A percentile compares a stretch with the other conserved stretches of the same genome.
phyloP scores from a whole-genome alignment of 2,329 filamentous ascomycete species.

The Aspergillus awamori region DNA sequence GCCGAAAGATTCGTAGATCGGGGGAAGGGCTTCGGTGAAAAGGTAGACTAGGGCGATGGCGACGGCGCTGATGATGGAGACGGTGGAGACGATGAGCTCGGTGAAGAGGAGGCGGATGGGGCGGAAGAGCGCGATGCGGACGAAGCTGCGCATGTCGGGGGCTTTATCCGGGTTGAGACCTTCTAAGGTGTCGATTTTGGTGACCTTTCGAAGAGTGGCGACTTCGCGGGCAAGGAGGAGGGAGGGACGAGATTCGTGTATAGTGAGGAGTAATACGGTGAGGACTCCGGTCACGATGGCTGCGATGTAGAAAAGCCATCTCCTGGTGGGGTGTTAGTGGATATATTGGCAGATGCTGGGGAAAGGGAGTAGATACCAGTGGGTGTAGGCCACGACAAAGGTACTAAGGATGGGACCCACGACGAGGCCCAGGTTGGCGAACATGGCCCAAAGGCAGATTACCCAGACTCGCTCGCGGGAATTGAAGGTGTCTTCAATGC shows the following conservation, averaged over 20 bases:
- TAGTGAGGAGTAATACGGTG: conserved; percentile 38
- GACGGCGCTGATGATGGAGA: conserved; percentile 48
- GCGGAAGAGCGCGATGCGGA: conserved; percentile 44
- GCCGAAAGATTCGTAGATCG: conserved; percentile 41
- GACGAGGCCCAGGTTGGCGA: conserved; percentile 48
- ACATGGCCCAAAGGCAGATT: conserved; percentile 50
- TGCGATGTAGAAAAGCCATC: conserved; percentile 51
- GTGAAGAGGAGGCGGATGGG: conserved; percentile 49
- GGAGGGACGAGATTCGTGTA: conserved; percentile 51
- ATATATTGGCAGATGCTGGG: neutral
- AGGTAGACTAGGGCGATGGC: conserved; percentile 54
- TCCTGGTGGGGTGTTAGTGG: conserved; percentile 31
- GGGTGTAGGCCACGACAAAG: conserved; percentile 42
- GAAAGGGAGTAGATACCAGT: conserved; percentile 35
- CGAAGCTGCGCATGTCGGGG: conserved; percentile 42
- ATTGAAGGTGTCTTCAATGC: conserved; percentile 56
- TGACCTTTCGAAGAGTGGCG: conserved; percentile 29
- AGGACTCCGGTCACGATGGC: conserved; percentile 43
- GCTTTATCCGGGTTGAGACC: conserved; percentile 45
- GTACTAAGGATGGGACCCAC: conserved; percentile 50
- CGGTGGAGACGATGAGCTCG: conserved; percentile 51
- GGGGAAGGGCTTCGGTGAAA: conserved; percentile 21
- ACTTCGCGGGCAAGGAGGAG: conserved; percentile 45
- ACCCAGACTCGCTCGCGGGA: conserved; percentile 51
- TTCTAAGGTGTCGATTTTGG: conserved; percentile 29